Base-by-base conservation (phyloP, 2,329 filamentous ascomycete species). In the Paecilomyces niveus region DNA sequence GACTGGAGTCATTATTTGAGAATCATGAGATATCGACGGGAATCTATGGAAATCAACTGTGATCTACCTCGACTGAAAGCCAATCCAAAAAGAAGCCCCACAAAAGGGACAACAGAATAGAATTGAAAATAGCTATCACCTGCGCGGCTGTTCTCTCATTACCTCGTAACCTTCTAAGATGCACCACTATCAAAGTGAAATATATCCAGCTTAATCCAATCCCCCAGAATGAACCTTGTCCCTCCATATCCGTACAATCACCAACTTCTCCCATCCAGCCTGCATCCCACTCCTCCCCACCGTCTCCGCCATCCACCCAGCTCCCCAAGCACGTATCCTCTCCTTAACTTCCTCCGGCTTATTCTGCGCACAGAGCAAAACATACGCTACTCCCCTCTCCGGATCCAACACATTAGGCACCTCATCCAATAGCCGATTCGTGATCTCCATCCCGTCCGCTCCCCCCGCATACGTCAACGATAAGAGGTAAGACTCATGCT, bases 231-330 rank as follows among this genome's bases (percentile, higher is more conserved):
- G n/a, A 5, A 7, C 13, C n/a, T 26, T 21, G 53, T 66, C 65
- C 67, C 85, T 84, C 89, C 90, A 96, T 70, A 96, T 89, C 70
- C 92, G 85, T 65, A 97, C 79, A 67, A 99, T 89, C 69, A 92
- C 88, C 73, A 99, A 79, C 77, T 89, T 95, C 78, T 99, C 94
- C 92, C 93, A 96, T 0, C 94, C 94, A 31, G 89, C 93, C 73
- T 89, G 85, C 79, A 88, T 91, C 54, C 93, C 93, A 73, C 91
- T 97, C 57, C 81, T 83, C 6, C 89, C 88, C 3, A 96, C 92
- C 18, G 84, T 90, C 71, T 92, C 86, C 9, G 85, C 90, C 61
- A 74, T 80, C 94, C 93, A 97, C 24, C 71, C 78, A 13, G 62
- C 58, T n/a, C 76, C 78, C 84, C 89, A 85, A 2, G 63, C 68